Percentiles rank a stretch among this genome's conserved stretches.
Conservation (phyloP, 495 filamentous ascomycete genomes). For the Chlorociboria aeruginascens region DNA sequence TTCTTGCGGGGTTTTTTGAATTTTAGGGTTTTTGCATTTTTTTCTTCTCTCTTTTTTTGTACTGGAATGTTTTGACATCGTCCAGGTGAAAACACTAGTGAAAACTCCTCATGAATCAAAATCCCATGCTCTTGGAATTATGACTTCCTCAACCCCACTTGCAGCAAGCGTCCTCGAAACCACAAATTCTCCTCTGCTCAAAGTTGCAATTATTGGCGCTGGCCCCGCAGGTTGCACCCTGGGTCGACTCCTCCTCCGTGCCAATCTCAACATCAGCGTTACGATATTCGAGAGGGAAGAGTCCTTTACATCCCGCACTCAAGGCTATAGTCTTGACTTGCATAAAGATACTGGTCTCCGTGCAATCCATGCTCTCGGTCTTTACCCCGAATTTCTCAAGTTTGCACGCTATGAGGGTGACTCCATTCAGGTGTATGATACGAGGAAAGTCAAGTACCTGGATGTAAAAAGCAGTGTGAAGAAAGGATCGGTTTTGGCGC, state of each 20-base stretch:
- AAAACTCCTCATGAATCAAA: too few relatives aligned
- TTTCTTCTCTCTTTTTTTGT: too few relatives aligned
- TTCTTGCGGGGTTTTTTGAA: too few relatives aligned
- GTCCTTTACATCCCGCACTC: neutral
- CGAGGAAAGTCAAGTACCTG: too few relatives aligned
- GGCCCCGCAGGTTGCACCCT: slow-evolving; percentile 42
- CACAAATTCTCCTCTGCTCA: neutral
- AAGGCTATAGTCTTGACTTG: neutral
- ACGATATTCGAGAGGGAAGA: neutral
- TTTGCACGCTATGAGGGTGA: neutral
- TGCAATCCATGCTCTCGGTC: neutral
- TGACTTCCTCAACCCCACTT: too few relatives aligned
- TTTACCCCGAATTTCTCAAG: neutral
- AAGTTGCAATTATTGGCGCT: slow-evolving; percentile 45
- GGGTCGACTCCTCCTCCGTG: slow-evolving; percentile 32
- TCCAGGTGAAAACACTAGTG: too few relatives aligned
- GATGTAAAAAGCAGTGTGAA: too few relatives aligned
- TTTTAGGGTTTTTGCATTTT: too few relatives aligned
- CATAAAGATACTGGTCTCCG: neutral
- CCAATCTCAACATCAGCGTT: neutral
- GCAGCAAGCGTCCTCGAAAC: too few relatives aligned
- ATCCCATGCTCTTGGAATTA: too few relatives aligned
- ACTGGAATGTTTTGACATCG: too few relatives aligned
- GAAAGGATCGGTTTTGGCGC: neutral
- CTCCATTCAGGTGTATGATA: neutral